Evolutionary conservation across 495 filamentous ascomycete genomes (phyloP).

Genomic region (Rhizodiscina lignyota): DNA sequence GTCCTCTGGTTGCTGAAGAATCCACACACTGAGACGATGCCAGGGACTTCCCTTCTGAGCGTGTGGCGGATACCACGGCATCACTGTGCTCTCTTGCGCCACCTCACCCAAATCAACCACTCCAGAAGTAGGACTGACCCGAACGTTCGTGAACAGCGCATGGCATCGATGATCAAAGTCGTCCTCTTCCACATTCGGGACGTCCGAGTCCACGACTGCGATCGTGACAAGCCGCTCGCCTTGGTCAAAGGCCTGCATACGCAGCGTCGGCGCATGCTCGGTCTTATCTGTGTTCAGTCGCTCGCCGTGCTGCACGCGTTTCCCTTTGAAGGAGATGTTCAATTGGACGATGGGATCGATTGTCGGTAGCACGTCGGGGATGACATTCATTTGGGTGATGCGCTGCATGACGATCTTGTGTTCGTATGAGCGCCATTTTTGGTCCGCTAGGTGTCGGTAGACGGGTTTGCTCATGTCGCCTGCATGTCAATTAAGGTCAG

Average conservation of each 20-base stretch:
- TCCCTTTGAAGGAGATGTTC: conserved; percentile 56
- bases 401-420: conserved; percentile 65
- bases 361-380: conserved; percentile 82
- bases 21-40: conserved; percentile 69
- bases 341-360: conserved; percentile 69
- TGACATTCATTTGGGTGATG: conserved; percentile 70
- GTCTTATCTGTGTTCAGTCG: conserved; percentile 56
- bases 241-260: conserved; percentile 66
- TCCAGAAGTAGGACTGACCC: conserved; percentile 36
- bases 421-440: conserved; percentile 72
- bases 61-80: conserved; percentile 71
- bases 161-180: conserved; percentile 66
- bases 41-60: conserved; percentile 85
- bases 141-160: conserved; percentile 59
- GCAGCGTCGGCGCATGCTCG: conserved; percentile 52
- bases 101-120: conserved; percentile 35
- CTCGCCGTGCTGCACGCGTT: conserved; percentile 53
- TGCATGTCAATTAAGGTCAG: conserved; percentile 16
- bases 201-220: conserved; percentile 77
- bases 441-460: conserved; percentile 78
- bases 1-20: conserved; percentile 60
- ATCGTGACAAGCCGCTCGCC: conserved; percentile 71
- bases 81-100: conserved; percentile 38
- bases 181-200: conserved; percentile 66
- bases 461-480: conserved; percentile 94